Evolutionary conservation across 495 filamentous ascomycete species (phyloP).

Genomic region (Penicillium canariense): DNA sequence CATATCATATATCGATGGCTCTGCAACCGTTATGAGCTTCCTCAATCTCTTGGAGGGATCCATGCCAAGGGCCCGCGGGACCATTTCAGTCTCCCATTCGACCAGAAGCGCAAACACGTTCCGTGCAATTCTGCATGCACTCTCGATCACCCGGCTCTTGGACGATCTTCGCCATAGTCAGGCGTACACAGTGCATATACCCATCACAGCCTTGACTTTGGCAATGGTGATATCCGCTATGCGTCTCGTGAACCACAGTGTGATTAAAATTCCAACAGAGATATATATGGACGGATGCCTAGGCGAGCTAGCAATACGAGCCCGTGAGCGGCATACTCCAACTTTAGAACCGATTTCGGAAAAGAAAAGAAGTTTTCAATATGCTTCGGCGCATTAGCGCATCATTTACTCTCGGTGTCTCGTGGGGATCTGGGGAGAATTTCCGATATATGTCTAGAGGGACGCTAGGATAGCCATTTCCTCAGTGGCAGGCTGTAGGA

Average conservation of each 20-base stretch:
- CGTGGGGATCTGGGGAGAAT: not conserved
- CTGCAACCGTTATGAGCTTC: slow-evolving; percentile 4
- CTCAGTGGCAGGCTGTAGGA: slow-evolving; percentile 6
- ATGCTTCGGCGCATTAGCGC: not conserved
- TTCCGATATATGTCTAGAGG: slow-evolving; percentile 2
- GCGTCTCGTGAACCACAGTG: slow-evolving; percentile 4
- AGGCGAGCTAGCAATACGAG: not conserved
- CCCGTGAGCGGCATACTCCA: not conserved
- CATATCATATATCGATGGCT: slow-evolving; percentile 9
- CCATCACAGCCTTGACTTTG: slow-evolving; percentile 15
- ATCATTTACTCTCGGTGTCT: not conserved
- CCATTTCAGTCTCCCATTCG: slow-evolving; percentile 2
- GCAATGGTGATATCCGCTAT: slow-evolving; percentile 13
- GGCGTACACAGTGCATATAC: slow-evolving; percentile 14
- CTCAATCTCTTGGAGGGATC: slow-evolving; percentile 5
- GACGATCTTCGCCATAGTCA: slow-evolving; percentile 12
- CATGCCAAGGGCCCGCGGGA: slow-evolving; percentile 2
- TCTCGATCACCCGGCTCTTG: slow-evolving; percentile 12
- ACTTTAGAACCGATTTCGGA: not conserved
- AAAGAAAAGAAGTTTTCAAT: too few relatives aligned
- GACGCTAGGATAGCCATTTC: slow-evolving; percentile 11
- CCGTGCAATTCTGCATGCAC: slow-evolving; percentile 10
- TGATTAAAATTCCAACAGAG: slow-evolving; percentile 4
- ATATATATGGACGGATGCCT: slow-evolving; percentile 2
- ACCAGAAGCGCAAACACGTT: not conserved